Base-by-base conservation (phyloP, 2,329 filamentous ascomycete genomes). In the Colletotrichum liaoningense region DNA sequence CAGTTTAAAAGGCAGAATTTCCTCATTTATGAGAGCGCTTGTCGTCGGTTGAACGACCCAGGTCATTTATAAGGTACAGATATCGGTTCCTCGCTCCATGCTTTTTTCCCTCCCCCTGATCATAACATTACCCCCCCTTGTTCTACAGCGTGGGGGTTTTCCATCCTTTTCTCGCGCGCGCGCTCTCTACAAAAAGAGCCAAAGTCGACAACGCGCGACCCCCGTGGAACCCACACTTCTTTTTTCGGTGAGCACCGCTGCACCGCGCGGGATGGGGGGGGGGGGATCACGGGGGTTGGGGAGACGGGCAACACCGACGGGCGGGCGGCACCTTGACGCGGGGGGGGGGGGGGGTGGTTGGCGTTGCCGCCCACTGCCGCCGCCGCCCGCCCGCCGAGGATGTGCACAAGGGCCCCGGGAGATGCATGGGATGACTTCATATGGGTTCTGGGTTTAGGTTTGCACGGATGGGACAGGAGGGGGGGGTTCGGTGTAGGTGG, bases 341-440 rank as follows among this genome's bases (percentile, higher is more conserved):
- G 19, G 42, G 60, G 26, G 33, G 38, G 19, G 42, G 19, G 42
- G 60, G 26, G 33, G 11, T 35, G 33, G 11, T 35, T 35, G 33
- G 33, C 33, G 33, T 35, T 35, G 33, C 33, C 33, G 33, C 33
- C 33, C 33, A 9, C 4, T n/a, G 42, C 42, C 16, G 42, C 42
- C 42, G 42, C 42, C 42, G 42, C 33, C 42, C 19, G 42, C 33
- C 8, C 6, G 65, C 26, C 42, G 56, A 14, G 24, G 69, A 72
- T 72, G 60, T 69, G 69, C 69, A 46, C 58, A 69, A 52, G 69
- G 69, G 65, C 24, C 69, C 69, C 30, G 58, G 65, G 30, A 49
- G 38, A 22, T 69, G 65, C 69, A 69, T 72, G 65, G 60, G 49
- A 72, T 72, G 69, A 69, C 69, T 72, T 72, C 65, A 69, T 72